A percentile compares a stretch with the other conserved stretches of the same genome.
Conservation (phyloP, 805 yeast genomes). For the Cyberlindnera galapagoensis region DNA sequence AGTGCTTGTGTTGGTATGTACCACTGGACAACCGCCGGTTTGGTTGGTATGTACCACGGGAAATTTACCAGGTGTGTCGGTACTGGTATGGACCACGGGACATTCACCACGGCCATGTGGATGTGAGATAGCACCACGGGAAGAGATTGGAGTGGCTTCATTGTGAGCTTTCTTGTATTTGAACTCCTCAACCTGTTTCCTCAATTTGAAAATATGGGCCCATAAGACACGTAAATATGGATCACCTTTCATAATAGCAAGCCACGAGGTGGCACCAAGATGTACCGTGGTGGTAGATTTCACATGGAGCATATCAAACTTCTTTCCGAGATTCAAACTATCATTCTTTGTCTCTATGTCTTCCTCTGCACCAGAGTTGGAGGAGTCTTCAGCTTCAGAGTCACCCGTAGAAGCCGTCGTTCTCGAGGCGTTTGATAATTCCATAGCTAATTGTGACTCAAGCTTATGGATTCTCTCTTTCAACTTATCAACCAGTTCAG, state of each 20-base stretch:
- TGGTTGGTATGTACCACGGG: background rate
- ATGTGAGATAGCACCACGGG: no score
- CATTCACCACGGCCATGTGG: no score
- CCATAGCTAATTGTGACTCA: slow-evolving; percentile 22
- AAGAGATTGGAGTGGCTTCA: no score
- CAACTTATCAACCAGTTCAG: slow-evolving; percentile 49
- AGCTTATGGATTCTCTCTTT: slow-evolving; percentile 47
- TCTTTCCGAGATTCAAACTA: slow-evolving; percentile 32
- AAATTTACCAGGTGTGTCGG: no score
- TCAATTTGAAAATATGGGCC: slow-evolving; percentile 39
- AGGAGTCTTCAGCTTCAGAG: slow-evolving; percentile 1
- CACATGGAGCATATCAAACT: slow-evolving; percentile 38
- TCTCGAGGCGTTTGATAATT: no score
- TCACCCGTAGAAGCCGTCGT: background rate
- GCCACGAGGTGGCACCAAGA: slow-evolving; percentile 51
- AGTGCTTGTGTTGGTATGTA: no score
- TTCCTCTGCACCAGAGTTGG: slow-evolving; percentile 3
- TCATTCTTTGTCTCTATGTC: slow-evolving; percentile 10
- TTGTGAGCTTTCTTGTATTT: slow-evolving; percentile 13
- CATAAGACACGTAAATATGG: slow-evolving; percentile 48
- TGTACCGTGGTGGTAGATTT: slow-evolving; percentile 37
- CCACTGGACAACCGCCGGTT: no score
- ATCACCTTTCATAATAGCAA: slow-evolving; percentile 53
- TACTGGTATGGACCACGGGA: background rate
- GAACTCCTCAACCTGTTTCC: slow-evolving; percentile 29